Percentiles rank a stretch among this genome's conserved stretches.
These are phyloP conservation scores for Brettanomyces anomalus DNA, from an alignment of 805 yeast genomes.

Conservation along the genomic window DNA sequence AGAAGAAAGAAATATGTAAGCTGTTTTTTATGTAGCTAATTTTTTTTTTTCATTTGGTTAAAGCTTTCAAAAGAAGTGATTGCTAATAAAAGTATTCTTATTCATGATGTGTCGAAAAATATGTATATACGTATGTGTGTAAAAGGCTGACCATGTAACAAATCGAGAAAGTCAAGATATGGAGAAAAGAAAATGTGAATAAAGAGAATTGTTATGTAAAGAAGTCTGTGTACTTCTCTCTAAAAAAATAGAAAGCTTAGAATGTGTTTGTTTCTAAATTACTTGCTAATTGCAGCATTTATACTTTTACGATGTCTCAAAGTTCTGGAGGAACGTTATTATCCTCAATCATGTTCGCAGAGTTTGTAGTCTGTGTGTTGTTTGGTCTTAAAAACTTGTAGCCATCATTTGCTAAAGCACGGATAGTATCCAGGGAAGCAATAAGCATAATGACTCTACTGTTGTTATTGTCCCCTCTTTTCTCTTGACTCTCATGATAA, in stretches of 20 bases:
- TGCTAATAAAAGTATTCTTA: not conserved
- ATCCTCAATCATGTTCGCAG: not conserved
- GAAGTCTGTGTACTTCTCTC: no score
- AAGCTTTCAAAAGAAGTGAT: not conserved
- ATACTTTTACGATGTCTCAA: not conserved
- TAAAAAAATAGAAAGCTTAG: no score
- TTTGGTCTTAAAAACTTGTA: conserved; percentile 3
- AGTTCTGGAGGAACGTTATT: not conserved
- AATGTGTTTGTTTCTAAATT: no score
- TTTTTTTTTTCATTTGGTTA: not conserved
- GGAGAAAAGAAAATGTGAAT: no score
- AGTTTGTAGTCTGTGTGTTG: not conserved
- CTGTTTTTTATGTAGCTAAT: no score
- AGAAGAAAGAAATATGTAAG: not conserved
- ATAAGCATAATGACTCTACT: conserved; percentile 20
- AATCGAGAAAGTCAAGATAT: no score
- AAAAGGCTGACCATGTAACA: no score
- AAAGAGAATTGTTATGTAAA: no score
- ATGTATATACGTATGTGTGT: not conserved
- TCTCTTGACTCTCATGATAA: conserved; percentile 31
- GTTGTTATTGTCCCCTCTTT: conserved; percentile 26
- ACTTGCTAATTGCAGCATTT: no score
- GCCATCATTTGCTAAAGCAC: conserved; percentile 15
- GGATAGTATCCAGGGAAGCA: conserved; percentile 25
- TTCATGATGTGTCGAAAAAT: not conserved